Percentiles rank a stretch among this genome's conserved stretches.
phyloP scores from a whole-genome alignment of 2,329 filamentous ascomycete genomes.

The Monosporascus sp. region DNA sequence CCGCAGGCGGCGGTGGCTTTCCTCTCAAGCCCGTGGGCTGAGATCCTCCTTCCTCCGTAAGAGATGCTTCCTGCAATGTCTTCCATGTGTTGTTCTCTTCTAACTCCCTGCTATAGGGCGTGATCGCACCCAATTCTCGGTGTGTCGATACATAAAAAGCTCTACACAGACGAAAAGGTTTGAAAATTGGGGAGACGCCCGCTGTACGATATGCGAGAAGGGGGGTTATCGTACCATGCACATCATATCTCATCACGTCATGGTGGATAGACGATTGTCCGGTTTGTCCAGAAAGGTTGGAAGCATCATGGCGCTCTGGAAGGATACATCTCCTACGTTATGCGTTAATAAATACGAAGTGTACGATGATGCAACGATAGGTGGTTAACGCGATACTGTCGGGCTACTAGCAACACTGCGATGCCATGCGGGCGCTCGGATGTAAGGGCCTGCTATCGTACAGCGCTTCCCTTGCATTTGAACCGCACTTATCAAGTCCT shows the following conservation, averaged over 20 bases:
- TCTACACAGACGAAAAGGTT: background rate
- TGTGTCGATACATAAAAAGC: no score
- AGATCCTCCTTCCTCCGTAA: conserved; percentile 62
- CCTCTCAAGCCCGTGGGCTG: conserved; percentile 63
- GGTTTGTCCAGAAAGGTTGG: background rate
- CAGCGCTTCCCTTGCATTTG: no score
- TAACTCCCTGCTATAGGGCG: background rate
- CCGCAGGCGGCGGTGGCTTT: conserved; percentile 59
- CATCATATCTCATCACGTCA: background rate
- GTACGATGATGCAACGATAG: no score
- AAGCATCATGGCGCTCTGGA: background rate
- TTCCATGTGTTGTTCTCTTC: background rate
- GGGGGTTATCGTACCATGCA: background rate
- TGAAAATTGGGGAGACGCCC: background rate
- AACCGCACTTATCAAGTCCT: no score
- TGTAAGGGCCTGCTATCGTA: no score
- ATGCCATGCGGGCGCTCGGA: no score
- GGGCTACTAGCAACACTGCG: no score
- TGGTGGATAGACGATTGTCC: background rate
- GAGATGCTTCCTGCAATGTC: conserved; percentile 11
- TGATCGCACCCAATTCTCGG: background rate
- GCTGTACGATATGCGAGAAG: background rate
- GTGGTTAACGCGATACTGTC: no score
- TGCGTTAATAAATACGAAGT: no score
- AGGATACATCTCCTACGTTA: background rate